Evolutionary conservation across 1,284 basidiomycete genomes (phyloP).

Genomic region (Sphaerobolus stellatus): DNA sequence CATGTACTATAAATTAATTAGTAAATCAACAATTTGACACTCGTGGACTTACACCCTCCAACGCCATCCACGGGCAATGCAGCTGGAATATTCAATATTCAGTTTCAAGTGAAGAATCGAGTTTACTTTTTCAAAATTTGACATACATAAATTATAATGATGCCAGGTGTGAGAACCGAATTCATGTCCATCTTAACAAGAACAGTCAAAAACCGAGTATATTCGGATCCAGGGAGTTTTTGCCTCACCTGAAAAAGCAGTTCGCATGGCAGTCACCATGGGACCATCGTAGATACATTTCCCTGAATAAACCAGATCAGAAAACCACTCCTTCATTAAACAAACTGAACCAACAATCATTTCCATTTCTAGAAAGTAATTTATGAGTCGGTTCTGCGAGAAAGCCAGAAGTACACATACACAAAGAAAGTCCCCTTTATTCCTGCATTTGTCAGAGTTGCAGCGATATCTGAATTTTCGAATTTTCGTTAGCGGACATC

Average conservation of each 20-base stretch:
- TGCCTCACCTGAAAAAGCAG: slow-evolving; percentile 33
- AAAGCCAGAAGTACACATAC: slow-evolving; percentile 25
- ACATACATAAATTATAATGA: slow-evolving; percentile 13
- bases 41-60: not conserved
- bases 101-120: not conserved
- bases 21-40: not conserved
- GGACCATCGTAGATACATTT: slow-evolving; percentile 43
- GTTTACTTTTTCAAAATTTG: too few relatives aligned
- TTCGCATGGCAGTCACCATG: slow-evolving; percentile 33
- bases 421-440: slow-evolving; percentile 47
- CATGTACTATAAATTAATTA: slow-evolving; percentile 6
- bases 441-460: slow-evolving; percentile 15
- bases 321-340: not conserved
- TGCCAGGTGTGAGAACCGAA: slow-evolving; percentile 46
- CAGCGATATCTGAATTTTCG: slow-evolving; percentile 1
- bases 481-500: not conserved
- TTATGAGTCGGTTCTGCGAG: not conserved
- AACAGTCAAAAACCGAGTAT: not conserved
- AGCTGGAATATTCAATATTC: not conserved
- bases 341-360: slow-evolving; percentile 10
- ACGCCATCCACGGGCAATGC: not conserved
- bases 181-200: slow-evolving; percentile 32
- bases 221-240: too few relatives aligned
- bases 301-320: slow-evolving; percentile 21
- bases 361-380: slow-evolving; percentile 13